A percentile compares a stretch with the other conserved stretches of the same genome.
phyloP scores from a whole-genome alignment of 345 rosid species.

The Murraya koenigii region DNA sequence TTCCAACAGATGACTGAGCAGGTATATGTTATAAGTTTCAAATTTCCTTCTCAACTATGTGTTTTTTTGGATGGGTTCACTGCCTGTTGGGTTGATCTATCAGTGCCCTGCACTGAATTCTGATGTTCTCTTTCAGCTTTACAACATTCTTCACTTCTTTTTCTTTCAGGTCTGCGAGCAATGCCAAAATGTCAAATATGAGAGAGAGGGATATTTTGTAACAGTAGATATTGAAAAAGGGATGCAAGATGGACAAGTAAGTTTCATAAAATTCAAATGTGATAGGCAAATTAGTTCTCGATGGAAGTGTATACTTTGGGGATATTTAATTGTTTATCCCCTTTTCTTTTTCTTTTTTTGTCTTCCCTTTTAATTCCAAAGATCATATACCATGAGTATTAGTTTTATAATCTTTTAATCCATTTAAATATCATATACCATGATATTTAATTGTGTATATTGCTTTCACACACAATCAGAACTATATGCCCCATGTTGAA shows the following conservation, averaged over 20 bases:
- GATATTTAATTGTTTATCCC: neutral
- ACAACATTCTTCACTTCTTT: conserved; percentile 4
- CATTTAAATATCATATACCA: neutral
- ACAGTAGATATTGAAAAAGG: conserved; percentile 99
- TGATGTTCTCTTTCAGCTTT: neutral
- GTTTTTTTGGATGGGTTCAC: neutral
- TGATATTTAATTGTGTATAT: neutral
- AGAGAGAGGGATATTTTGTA: conserved; percentile 77
- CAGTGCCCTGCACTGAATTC: neutral
- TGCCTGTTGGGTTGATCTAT: neutral
- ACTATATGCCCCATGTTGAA: neutral
- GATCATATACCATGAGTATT: neutral
- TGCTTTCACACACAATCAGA: neutral
- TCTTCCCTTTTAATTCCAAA: neutral
- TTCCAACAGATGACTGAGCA: conserved; percentile 99
- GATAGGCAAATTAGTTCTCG: neutral
- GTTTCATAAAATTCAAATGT: conserved; percentile 17
- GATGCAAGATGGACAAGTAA: conserved; percentile 98
- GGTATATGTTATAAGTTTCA: conserved; percentile 35
- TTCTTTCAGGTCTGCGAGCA: conserved; percentile 84
- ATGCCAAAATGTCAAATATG: conserved; percentile 93
- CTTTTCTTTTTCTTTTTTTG: neutral
- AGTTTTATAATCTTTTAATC: neutral
- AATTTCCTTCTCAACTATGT: neutral
- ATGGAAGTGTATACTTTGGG: neutral